Evolutionary conservation across 148 eudicot species (phyloP).

Genomic region (Beta vulgaris): DNA sequence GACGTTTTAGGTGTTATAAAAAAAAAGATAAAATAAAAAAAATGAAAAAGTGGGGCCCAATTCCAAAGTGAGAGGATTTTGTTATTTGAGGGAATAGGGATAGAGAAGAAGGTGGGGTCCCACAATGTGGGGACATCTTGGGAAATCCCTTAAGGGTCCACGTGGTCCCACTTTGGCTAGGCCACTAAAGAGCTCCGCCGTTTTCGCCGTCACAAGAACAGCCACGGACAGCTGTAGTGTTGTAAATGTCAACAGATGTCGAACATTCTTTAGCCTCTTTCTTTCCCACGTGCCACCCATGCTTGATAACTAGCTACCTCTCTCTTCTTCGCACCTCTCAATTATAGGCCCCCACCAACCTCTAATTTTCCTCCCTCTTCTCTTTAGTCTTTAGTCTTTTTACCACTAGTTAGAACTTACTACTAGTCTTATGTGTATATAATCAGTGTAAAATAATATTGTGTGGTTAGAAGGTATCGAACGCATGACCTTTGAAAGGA

Average conservation of each 20-base stretch:
- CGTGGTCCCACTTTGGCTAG: conserved; percentile 18
- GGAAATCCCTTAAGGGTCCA: conserved; percentile 16
- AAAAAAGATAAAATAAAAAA: neutral
- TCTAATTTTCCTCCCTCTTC: neutral
- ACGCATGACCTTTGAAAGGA: too few relatives aligned
- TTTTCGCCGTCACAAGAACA: conserved; percentile 28
- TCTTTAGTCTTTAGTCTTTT: neutral
- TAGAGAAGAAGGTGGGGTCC: neutral
- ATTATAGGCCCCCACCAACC: neutral
- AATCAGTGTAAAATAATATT: too few relatives aligned
- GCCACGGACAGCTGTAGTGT: conserved; percentile 21
- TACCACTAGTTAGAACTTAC: too few relatives aligned
- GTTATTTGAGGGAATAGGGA: neutral
- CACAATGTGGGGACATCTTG: neutral
- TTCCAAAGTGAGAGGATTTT: neutral
- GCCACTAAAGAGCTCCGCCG: conserved; percentile 16
- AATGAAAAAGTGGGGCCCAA: neutral
- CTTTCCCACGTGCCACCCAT: conserved; percentile 33
- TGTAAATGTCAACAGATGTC: neutral
- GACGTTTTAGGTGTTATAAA: conserved; percentile 20
- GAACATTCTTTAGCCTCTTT: neutral
- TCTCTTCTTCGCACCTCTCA: neutral
- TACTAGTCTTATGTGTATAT: too few relatives aligned
- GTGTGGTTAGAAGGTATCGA: too few relatives aligned
- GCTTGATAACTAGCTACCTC: conserved; percentile 10